Base-by-base conservation (phyloP, 1,284 basidiomycete genomes). In the Trametes versicolor region DNA sequence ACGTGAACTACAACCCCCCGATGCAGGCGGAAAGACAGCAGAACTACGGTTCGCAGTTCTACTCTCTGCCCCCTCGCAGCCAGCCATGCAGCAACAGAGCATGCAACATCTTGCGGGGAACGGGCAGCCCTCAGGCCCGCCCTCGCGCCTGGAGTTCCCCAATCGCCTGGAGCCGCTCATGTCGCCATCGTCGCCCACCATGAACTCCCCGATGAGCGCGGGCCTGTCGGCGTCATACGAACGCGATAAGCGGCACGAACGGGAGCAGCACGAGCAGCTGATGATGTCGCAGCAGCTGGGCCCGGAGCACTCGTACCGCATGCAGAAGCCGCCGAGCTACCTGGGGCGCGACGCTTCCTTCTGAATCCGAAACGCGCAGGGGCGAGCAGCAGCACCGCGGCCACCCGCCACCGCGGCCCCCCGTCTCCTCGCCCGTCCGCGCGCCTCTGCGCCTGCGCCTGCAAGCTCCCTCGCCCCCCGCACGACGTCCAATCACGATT, bases 181-280 rank as follows among this genome's bases (percentile, higher is more conserved):
- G 49, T 78, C 82, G 2, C 76, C 82, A 17, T 75, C 79, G 48
- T 80, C 81, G 17, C 78, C 83, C 1, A 77, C 77, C 8, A 77
- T 82, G 1, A 79, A 66, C 59, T 76, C 75, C 34, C 74, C 75
- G 21, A 56, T 75, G 39, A 71, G 71, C 55, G 68, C 72, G 34
- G 68, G 71, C 60, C 64, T 76, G 45, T 71, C 75, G 23, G 71
- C 86, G 43, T 88, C 86, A 0, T 88, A 83, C 72, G 87, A 89
- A 69, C 83, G 87, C 57, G 76, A 79, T 47, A 76, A 76, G 61
- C 73, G 76, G 37, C 71, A 69, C 47, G 73, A 76, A 21, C 69
- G 71, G 39, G 65, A 67, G 57, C 48, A 62, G 39, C 54, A 64
- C 15, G 67, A 71, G 25, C 68, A 68, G 50, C 58, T 67, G 54